These are phyloP conservation scores for Uronychia binucleata DNA, from an alignment of 73 alveolate species.

Conservation along the genomic window DNA sequence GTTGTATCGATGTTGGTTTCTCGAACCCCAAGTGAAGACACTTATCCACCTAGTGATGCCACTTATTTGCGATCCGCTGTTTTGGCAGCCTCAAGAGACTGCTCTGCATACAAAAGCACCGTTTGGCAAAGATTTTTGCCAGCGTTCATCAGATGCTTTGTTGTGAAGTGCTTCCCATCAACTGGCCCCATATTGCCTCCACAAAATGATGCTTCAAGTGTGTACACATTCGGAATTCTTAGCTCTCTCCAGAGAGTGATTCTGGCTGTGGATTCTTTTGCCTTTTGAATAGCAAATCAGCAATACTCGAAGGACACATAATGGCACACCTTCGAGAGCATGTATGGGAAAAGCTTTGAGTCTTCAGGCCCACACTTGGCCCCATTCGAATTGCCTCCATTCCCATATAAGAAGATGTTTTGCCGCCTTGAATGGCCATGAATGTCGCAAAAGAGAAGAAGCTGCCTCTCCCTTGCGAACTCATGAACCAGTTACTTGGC, in stretches of 20 bases:
- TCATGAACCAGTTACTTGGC: conserved; percentile 75
- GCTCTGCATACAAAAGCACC: conserved; percentile 17
- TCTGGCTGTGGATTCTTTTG: conserved; percentile 90
- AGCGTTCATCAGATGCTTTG: conserved; percentile 43
- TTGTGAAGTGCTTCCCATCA: conserved; percentile 57
- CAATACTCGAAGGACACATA: conserved; percentile 73
- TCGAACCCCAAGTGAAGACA: no score
- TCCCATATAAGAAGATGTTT: conserved; percentile 93
- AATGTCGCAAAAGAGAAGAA: conserved; percentile 83
- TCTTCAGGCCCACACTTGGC: conserved; percentile 62
- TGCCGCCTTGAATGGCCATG: conserved; percentile 97
- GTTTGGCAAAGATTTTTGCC: conserved; percentile 59
- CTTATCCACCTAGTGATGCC: no score
- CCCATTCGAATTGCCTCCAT: not conserved
- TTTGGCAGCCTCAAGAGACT: no score
- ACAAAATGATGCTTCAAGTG: conserved; percentile 74
- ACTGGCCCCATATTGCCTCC: conserved; percentile 59
- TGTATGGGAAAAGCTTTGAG: conserved; percentile 81
- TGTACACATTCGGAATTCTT: conserved; percentile 41
- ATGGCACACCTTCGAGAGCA: conserved; percentile 77
- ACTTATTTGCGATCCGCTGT: no score
- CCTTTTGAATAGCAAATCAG: conserved; percentile 84
- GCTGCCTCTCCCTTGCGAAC: conserved; percentile 79
- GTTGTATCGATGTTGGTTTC: no score
- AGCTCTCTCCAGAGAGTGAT: conserved; percentile 82